These are phyloP conservation scores for Piper betle DNA, from an alignment of 164 flowering plant species.

Conservation along the genomic window DNA sequence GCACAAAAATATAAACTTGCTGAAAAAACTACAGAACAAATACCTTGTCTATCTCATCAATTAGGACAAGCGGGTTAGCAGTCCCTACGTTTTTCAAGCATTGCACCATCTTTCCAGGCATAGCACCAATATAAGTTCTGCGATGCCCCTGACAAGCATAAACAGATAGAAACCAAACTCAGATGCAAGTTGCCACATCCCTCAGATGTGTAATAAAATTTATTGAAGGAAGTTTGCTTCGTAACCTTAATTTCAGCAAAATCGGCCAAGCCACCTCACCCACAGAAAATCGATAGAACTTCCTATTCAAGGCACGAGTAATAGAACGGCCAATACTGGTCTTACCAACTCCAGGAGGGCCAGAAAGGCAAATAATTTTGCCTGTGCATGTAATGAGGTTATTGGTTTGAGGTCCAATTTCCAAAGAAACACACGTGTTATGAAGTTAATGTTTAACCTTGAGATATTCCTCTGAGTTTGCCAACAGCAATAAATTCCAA, in stretches of 20 bases:
- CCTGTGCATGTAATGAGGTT: slow-evolving; percentile 28
- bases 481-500: slow-evolving; percentile 98
- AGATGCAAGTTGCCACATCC: not conserved
- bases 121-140: slow-evolving; percentile 95
- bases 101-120: slow-evolving; percentile 99
- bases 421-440: not conserved
- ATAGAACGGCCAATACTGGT: slow-evolving; percentile 98
- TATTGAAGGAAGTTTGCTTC: not conserved
- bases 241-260: slow-evolving; percentile 96
- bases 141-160: slow-evolving; percentile 65
- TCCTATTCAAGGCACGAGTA: slow-evolving; percentile 91
- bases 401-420: not conserved
- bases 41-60: slow-evolving; percentile 99
- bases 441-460: slow-evolving; percentile 35
- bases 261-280: slow-evolving; percentile 95
- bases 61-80: slow-evolving; percentile 89
- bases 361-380: slow-evolving; percentile 92
- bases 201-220: not conserved
- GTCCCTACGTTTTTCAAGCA: slow-evolving; percentile 92
- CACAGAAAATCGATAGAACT: slow-evolving; percentile 95
- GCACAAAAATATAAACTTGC: not conserved
- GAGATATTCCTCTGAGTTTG: slow-evolving; percentile 85
- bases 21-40: not conserved
- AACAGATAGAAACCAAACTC: not conserved
- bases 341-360: slow-evolving; percentile 99